These are phyloP conservation scores for Vachellia collinsii DNA, from an alignment of 306 rosid species.

Conservation along the genomic window DNA sequence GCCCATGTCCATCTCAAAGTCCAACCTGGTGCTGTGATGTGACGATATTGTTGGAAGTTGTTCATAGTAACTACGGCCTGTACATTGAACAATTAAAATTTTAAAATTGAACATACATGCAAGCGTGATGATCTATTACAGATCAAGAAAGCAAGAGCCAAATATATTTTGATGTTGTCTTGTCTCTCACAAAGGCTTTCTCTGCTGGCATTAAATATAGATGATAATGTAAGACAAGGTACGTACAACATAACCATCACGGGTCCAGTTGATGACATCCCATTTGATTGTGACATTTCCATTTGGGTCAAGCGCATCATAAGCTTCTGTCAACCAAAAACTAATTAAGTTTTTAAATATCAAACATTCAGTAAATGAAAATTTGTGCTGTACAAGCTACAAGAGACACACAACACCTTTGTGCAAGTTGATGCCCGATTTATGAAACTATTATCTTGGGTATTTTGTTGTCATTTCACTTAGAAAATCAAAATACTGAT, in stretches of 20 bases:
- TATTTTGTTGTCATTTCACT: neutral
- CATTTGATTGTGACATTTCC: constrained; percentile 80
- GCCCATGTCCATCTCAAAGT: constrained; percentile 80
- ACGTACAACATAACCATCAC: constrained; percentile 84
- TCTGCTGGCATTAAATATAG: neutral
- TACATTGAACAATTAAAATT: constrained; percentile 16
- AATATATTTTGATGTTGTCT: constrained; percentile 6
- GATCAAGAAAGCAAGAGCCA: neutral
- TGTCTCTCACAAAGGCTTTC: neutral
- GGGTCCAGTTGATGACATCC: constrained; percentile 72
- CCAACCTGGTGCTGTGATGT: constrained; percentile 84
- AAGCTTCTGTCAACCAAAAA: constrained; percentile 41
- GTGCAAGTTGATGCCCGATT: no score
- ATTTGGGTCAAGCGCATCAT: constrained; percentile 77
- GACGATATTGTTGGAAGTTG: constrained; percentile 84
- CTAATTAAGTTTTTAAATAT: no score
- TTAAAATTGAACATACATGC: neutral
- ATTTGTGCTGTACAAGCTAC: no score
- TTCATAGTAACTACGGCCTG: constrained; percentile 74
- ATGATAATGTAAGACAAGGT: neutral
- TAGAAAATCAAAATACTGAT: neutral
- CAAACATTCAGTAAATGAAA: no score
- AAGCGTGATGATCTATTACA: neutral
- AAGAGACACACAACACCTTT: no score
- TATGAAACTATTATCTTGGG: no score